Conservation (phyloP, 2,329 filamentous ascomycete genomes). For the Neofusicoccum kwambonambiense region DNA sequence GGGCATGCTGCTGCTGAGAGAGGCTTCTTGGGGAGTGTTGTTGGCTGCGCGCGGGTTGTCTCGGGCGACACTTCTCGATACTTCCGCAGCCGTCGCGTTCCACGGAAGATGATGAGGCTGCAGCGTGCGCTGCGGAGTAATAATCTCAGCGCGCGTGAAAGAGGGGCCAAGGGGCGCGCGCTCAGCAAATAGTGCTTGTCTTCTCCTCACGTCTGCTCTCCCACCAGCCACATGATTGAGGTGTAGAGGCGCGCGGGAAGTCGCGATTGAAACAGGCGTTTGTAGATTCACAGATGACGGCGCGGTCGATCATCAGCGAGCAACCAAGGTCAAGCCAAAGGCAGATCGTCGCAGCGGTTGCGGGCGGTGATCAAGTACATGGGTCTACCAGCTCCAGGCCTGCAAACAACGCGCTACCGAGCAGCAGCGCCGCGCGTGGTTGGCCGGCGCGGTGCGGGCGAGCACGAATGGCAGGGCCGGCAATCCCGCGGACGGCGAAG, state of each 20-base stretch:
- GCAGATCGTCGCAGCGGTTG: constrained; percentile 7
- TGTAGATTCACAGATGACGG: constrained; percentile 17
- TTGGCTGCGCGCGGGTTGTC: not conserved
- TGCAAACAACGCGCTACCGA: not conserved
- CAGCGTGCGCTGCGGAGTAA: constrained; percentile 14
- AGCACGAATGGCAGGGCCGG: not conserved
- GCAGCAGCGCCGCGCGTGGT: not conserved
- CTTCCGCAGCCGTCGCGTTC: constrained; percentile 11
- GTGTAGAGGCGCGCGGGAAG: not conserved
- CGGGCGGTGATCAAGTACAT: constrained; percentile 12
- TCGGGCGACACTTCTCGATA: constrained; percentile 14
- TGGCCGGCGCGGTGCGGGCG: not conserved
- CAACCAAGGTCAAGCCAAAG: constrained; percentile 9
- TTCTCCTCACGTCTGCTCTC: not conserved
- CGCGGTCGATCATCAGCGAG: constrained; percentile 7
- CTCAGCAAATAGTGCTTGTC: constrained; percentile 8
- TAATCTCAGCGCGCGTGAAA: constrained; percentile 9
- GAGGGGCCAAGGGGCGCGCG: constrained; percentile 1
- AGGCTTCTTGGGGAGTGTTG: not conserved
- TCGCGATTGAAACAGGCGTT: constrained; percentile 1
- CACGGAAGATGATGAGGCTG: constrained; percentile 15
- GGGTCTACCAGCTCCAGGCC: constrained; percentile 13
- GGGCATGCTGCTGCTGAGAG: not conserved
- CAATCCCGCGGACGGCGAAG: not conserved
- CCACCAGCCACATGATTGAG: constrained; percentile 6